These are phyloP conservation scores for Talaromyces marneffei DNA, from an alignment of 2,329 filamentous ascomycete species.

Conservation along the genomic window DNA sequence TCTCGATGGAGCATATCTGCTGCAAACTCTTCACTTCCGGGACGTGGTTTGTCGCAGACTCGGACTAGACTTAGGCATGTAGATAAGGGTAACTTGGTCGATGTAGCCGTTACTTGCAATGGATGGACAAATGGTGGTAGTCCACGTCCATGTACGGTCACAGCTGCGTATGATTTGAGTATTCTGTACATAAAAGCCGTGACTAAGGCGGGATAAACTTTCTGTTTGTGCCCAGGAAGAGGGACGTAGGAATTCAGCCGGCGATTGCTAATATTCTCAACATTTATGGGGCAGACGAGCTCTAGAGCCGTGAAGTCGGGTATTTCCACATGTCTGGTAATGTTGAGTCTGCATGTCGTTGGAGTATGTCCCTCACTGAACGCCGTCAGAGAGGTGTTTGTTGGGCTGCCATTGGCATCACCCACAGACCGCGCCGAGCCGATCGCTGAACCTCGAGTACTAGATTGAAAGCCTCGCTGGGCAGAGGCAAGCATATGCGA, in stretches of 20 bases:
- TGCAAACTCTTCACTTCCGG: conserved; percentile 25
- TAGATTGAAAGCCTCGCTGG: not conserved
- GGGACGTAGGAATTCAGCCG: conserved; percentile 24
- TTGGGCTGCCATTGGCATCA: not conserved
- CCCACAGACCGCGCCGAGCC: not conserved
- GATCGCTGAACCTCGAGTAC: not conserved
- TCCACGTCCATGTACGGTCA: conserved; percentile 17
- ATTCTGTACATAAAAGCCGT: conserved; percentile 22
- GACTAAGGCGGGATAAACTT: conserved; percentile 18
- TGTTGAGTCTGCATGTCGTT: not conserved
- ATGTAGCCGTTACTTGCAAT: conserved; percentile 14
- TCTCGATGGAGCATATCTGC: conserved; percentile 19
- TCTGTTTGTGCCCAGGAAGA: conserved; percentile 18
- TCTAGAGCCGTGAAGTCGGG: conserved; percentile 17
- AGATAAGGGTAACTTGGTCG: conserved; percentile 18
- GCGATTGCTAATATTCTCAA: conserved; percentile 23
- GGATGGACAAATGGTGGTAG: conserved; percentile 25
- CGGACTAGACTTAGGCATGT: conserved; percentile 26
- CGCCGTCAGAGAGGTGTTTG: not conserved
- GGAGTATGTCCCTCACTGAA: not conserved
- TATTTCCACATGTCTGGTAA: not conserved
- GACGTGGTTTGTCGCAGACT: conserved; percentile 22
- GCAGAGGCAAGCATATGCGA: not conserved
- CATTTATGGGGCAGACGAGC: conserved; percentile 18
- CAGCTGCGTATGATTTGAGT: conserved; percentile 22